Conservation (phyloP, 1,284 basidiomycete species). For the Fomes fomentarius region DNA sequence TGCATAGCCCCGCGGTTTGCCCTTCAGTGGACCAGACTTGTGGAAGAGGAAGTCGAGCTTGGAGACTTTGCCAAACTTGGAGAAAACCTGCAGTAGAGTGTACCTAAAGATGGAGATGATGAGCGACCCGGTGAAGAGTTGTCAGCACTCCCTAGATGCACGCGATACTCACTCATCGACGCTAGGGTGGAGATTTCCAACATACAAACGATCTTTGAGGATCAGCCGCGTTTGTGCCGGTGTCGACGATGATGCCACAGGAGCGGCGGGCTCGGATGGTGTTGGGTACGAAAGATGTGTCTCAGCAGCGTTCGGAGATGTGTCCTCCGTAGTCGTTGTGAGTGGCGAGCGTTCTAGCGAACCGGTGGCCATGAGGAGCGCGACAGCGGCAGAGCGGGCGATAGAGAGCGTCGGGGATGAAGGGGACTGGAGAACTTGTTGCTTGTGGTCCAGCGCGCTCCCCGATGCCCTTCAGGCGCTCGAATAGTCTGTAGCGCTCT, state of each 20-base stretch:
- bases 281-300: slow-evolving; percentile 31
- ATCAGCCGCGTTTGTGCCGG: slow-evolving; percentile 31
- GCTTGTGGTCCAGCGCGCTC: too few relatives aligned
- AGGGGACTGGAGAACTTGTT: too few relatives aligned
- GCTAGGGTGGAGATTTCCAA: slow-evolving; percentile 87
- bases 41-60: slow-evolving; percentile 96
- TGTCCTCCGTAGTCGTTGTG: neutral
- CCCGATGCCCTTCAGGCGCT: too few relatives aligned
- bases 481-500: too few relatives aligned
- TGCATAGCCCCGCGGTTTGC: slow-evolving; percentile 94
- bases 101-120: slow-evolving; percentile 52
- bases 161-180: slow-evolving; percentile 79
- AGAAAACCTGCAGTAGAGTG: slow-evolving; percentile 86
- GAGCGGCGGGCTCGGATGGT: slow-evolving; percentile 13
- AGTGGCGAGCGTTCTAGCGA: slow-evolving; percentile 7
- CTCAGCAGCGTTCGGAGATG: neutral
- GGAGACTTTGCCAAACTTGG: slow-evolving; percentile 88
- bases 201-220: slow-evolving; percentile 77
- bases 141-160: too few relatives aligned
- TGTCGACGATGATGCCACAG: slow-evolving; percentile 19
- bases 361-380: slow-evolving; percentile 9
- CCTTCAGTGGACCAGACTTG: slow-evolving; percentile 86
- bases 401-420: neutral
- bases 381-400: neutral
- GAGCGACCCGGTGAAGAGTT: neutral